Percentiles rank a stretch among this genome's conserved stretches.
Conservation (phyloP, 2,329 filamentous ascomycete genomes). For the Zalaria obscura region DNA sequence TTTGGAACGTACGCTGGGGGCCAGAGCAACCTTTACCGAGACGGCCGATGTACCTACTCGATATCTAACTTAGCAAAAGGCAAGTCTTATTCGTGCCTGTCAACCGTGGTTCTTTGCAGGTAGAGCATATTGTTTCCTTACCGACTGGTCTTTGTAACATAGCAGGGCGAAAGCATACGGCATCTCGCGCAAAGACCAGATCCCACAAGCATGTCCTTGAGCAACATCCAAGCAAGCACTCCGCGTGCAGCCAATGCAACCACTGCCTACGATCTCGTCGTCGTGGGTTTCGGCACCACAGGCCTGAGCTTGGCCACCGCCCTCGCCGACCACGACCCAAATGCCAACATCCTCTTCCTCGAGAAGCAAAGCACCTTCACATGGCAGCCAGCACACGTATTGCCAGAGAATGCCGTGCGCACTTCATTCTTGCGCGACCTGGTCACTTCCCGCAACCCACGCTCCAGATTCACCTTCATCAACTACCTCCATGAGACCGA, state of each 20-base stretch:
- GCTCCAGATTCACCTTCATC: constrained; percentile 15
- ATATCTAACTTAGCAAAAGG: background rate
- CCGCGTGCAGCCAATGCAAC: constrained; percentile 3
- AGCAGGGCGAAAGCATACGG: background rate
- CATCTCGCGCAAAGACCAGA: background rate
- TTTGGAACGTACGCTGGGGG: background rate
- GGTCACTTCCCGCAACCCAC: constrained; percentile 14
- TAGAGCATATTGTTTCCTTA: background rate
- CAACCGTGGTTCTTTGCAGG: background rate
- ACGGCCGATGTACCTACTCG: background rate
- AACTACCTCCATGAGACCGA: constrained; percentile 15
- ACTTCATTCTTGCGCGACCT: constrained; percentile 14
- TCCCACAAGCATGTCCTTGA: background rate
- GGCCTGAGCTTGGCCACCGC: constrained; percentile 11
- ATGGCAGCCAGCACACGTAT: constrained; percentile 8
- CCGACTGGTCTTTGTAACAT: background rate
- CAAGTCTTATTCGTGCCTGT: background rate
- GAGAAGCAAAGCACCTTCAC: constrained; percentile 9
- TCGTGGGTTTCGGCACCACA: constrained; percentile 12
- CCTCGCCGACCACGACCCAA: constrained; percentile 8
- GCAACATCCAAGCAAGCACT: background rate
- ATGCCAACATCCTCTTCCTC: constrained; percentile 10
- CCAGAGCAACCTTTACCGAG: background rate
- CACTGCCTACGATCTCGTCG: constrained; percentile 10
- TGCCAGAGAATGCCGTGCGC: constrained; percentile 9